A percentile compares a stretch with the other conserved stretches of the same genome.
Evolutionary conservation across 306 rosid species (phyloP).

Genomic region (Inga oerstediana): DNA sequence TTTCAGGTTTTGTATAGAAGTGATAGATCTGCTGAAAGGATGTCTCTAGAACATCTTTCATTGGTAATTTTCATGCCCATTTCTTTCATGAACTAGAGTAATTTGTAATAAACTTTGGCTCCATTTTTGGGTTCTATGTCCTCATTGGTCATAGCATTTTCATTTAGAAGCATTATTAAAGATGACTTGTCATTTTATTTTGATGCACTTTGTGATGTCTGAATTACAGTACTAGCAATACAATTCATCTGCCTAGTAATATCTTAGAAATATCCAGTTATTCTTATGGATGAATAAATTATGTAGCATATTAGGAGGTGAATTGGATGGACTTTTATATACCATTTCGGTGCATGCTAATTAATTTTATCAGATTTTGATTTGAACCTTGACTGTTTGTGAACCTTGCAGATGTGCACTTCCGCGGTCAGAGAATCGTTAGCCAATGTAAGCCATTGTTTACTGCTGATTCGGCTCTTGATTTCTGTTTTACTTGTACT

Average conservation of each 20-base stretch:
- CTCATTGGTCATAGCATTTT: neutral
- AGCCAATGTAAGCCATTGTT: constrained; percentile 80
- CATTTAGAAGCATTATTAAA: neutral
- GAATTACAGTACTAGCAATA: neutral
- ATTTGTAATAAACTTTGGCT: constrained; percentile 5
- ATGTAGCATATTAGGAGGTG: neutral
- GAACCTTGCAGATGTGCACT: constrained; percentile 75
- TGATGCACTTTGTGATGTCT: constrained; percentile 14
- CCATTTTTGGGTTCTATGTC: neutral
- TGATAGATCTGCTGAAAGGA: constrained; percentile 49
- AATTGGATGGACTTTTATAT: neutral
- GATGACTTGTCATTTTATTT: neutral
- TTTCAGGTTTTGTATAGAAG: constrained; percentile 67
- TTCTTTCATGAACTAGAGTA: neutral
- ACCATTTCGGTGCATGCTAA: constrained; percentile 6
- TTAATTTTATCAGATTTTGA: constrained; percentile 17
- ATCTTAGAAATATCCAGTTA: neutral
- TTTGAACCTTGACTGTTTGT: constrained; percentile 22
- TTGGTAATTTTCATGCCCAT: constrained; percentile 50
- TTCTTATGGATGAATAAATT: neutral
- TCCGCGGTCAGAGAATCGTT: constrained; percentile 84
- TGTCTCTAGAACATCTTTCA: constrained; percentile 64
- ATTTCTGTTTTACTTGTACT: constrained; percentile 46
- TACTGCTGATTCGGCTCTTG: constrained; percentile 43
- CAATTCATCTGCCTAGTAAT: constrained; percentile 3